Base-by-base conservation (phyloP, 2,329 filamentous ascomycete genomes). In the Domatiomyces catenatus region DNA sequence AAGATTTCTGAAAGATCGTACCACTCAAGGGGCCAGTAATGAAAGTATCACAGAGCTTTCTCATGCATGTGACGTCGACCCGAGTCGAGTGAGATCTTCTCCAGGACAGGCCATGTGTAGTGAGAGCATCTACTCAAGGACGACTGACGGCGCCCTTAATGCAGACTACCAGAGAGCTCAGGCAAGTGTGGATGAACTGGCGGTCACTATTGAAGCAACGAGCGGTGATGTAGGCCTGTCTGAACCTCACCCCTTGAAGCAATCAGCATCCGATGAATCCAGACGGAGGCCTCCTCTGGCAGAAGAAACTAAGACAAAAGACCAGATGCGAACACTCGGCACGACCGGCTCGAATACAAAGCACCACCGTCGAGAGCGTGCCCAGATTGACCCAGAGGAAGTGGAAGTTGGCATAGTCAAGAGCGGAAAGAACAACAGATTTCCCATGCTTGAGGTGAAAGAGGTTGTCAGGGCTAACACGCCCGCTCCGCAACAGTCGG, bases 51-150 rank as follows among this genome's bases (percentile, higher is more conserved):
- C 43, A 45, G 19, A 26, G 43, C 43, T 26, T 20, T 18, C 43
- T 19, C 18, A 12, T 18, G 19, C 10, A 45, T 12, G 8, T 4
- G n/a, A 45, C 7, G 43, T 19, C 18, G 43, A 20, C 43, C 43
- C 3, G 22, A 20, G 43, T 17, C 47, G 47, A 48, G 42, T 48
- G 18, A 10, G 26, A 44, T 22, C 12, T 19, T 20, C 18, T n/a
- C 15, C 47, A 22, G 36, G 26, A 48, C n/a, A 44, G 8, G 19
- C 24, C 18, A 18, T 58, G 54, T 51, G 57, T 50, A 68, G 67
- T 36, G 65, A 67, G 4, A 71, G 69, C 50, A 52, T 70, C 7
- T 71, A 71, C 59, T 71, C 69, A 15, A 63, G 66, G 49, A 65
- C 65, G 8, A 67, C 65, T 8, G 63, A 65, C 50, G 67, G 63